phyloP scores from a whole-genome alignment of 495 filamentous ascomycete species.

The Neurospora sp. region DNA sequence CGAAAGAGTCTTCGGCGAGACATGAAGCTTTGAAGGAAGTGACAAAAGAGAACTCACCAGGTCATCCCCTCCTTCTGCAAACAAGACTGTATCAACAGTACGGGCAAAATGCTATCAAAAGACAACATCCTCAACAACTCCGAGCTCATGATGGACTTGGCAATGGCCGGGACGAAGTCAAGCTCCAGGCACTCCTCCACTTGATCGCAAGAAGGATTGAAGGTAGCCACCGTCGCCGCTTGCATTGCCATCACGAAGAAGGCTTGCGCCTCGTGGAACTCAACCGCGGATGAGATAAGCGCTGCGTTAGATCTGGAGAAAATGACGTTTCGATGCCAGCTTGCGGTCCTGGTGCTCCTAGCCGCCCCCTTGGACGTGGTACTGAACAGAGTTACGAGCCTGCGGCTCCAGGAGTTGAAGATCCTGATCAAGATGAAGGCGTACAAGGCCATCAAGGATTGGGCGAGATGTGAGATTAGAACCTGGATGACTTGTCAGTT shows the following conservation, averaged over 20 bases:
- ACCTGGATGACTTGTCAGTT: too few species aligned
- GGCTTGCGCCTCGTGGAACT: not conserved
- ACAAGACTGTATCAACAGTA: not conserved
- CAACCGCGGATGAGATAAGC: not conserved
- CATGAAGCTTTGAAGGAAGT: too few species aligned
- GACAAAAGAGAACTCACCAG: not conserved
- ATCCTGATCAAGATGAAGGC: too few species aligned
- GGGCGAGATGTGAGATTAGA: too few species aligned
- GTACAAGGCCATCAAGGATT: too few species aligned
- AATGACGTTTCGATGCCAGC: too few species aligned
- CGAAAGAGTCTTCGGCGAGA: too few species aligned
- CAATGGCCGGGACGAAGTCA: not conserved
- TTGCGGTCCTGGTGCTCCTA: too few species aligned
- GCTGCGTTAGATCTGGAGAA: not conserved
- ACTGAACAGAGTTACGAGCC: too few species aligned
- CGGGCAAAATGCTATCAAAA: not conserved
- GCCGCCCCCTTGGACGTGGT: too few species aligned
- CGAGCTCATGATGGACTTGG: not conserved
- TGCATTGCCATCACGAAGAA: slow-evolving; percentile 1
- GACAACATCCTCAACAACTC: not conserved
- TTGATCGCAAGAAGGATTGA: not conserved
- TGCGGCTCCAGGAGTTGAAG: too few species aligned
- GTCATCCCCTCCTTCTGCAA: not conserved
- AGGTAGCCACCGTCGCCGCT: not conserved
- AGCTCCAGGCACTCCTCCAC: not conserved